Evolutionary conservation across 306 rosid genomes (phyloP).

Genomic region (Sphenostylis stenocarpa): DNA sequence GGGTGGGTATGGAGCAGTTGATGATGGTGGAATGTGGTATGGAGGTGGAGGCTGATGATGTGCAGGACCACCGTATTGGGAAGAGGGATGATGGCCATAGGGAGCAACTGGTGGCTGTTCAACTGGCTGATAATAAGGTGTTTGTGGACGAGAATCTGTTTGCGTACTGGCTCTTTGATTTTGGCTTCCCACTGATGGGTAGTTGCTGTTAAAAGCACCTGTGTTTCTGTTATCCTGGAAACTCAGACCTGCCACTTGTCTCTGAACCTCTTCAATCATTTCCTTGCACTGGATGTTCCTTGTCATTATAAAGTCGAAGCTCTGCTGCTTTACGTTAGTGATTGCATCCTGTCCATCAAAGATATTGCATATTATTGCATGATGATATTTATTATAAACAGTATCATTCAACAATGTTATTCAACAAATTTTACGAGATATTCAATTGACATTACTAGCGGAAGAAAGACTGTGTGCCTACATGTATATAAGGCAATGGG

Average conservation of each 20-base stretch:
- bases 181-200: conserved; percentile 65
- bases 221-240: conserved; percentile 75
- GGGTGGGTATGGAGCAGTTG: conserved; percentile 63
- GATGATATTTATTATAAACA: background rate
- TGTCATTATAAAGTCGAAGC: conserved; percentile 94
- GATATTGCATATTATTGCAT: conserved; percentile 17
- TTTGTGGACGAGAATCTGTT: conserved; percentile 63
- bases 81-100: conserved; percentile 50
- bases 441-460: background rate
- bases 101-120: conserved; percentile 66
- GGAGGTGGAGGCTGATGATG: conserved; percentile 69
- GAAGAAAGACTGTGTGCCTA: no score
- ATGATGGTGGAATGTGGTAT: conserved; percentile 62
- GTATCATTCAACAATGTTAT: background rate
- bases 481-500: no score
- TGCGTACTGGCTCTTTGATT: conserved; percentile 60
- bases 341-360: conserved; percentile 75
- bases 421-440: background rate
- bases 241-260: conserved; percentile 83
- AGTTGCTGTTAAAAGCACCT: conserved; percentile 49
- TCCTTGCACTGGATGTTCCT: conserved; percentile 96
- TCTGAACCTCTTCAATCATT: conserved; percentile 96
- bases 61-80: conserved; percentile 55
- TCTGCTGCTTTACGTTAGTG: conserved; percentile 92
- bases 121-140: conserved; percentile 69